Evolutionary conservation across 148 eudicot species (phyloP).

Genomic region (Selenicereus undatus): DNA sequence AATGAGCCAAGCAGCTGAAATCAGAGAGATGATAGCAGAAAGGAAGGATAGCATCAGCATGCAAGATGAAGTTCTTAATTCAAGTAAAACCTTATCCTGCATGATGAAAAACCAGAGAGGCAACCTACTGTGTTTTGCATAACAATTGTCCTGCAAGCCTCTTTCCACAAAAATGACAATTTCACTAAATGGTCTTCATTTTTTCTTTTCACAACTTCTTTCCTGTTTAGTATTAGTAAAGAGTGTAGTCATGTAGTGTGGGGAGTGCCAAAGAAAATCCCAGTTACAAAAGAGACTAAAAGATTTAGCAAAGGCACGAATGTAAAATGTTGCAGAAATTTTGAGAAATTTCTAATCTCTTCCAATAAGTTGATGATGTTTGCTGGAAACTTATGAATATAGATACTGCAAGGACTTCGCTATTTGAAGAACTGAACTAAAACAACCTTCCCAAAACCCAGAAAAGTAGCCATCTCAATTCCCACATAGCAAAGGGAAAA

Average conservation of each 20-base stretch:
- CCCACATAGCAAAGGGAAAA: conserved; percentile 6
- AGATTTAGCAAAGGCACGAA: conserved; percentile 6
- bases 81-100: neutral
- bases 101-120: neutral
- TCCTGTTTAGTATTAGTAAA: neutral
- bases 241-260: neutral
- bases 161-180: neutral
- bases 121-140: neutral
- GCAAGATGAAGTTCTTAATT: neutral
- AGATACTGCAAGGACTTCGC: conserved; percentile 12
- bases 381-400: conserved; percentile 5
- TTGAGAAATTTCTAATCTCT: conserved; percentile 2
- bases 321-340: neutral
- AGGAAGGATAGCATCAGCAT: neutral
- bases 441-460: conserved; percentile 8
- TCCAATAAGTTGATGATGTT: neutral
- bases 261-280: neutral
- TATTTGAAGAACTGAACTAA: conserved; percentile 3
- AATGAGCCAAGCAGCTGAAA: neutral
- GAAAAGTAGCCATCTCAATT: conserved; percentile 9
- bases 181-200: neutral
- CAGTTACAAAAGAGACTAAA: neutral
- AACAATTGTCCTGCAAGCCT: neutral
- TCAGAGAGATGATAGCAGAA: neutral
- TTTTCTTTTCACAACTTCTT: neutral